These are phyloP conservation scores for Aspergillus glaucus DNA, from an alignment of 2,329 filamentous ascomycete species.

Conservation along the genomic window DNA sequence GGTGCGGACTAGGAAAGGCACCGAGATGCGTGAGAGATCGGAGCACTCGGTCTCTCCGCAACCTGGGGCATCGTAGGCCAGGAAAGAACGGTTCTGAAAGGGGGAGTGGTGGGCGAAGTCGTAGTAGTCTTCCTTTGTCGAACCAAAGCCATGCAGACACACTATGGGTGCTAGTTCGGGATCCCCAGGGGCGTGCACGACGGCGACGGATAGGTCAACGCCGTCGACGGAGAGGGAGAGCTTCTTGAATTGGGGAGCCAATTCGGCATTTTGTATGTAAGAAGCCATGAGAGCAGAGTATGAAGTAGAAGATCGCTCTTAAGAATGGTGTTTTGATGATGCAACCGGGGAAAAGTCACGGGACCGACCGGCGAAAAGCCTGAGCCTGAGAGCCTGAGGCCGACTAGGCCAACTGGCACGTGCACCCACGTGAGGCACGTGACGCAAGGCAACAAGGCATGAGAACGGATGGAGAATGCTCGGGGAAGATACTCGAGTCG, in stretches of 20 bases:
- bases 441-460: no score
- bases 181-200: constrained; percentile 12
- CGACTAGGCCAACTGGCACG: not conserved
- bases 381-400: not conserved
- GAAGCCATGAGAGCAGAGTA: no score
- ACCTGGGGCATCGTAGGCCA: constrained; percentile 19
- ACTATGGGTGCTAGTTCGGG: constrained; percentile 11
- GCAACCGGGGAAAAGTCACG: not conserved
- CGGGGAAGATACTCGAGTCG: no score
- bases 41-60: constrained; percentile 15
- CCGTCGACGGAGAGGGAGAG: constrained; percentile 14
- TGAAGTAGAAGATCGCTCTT: not conserved
- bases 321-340: not conserved
- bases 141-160: constrained; percentile 22
- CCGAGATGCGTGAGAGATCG: constrained; percentile 13
- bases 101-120: constrained; percentile 11
- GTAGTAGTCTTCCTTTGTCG: constrained; percentile 20
- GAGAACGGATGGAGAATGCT: not conserved
- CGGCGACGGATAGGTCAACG: constrained; percentile 13
- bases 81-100: constrained; percentile 11
- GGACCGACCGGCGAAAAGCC: not conserved
- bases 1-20: constrained; percentile 20
- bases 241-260: not conserved
- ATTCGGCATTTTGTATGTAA: not conserved
- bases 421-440: no score